phyloP scores from a whole-genome alignment of 2,329 filamentous ascomycete genomes.

The Zalaria obscura region DNA sequence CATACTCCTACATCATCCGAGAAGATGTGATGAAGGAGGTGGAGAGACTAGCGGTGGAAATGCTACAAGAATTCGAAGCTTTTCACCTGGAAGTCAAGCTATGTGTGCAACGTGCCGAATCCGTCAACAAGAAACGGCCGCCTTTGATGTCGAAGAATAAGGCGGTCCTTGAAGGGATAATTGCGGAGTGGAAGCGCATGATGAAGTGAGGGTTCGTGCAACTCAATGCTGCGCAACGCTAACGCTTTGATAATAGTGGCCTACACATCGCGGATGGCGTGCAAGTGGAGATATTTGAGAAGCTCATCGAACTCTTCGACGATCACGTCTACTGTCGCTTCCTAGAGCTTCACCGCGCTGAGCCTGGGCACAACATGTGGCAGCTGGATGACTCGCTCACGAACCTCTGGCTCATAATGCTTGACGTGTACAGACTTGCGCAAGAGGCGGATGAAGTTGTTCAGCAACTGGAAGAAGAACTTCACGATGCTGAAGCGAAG shows the following conservation, averaged over 20 bases:
- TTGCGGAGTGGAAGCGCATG: constrained; percentile 1
- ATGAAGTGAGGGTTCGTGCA: constrained; percentile 1
- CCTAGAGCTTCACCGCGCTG: constrained; percentile 2
- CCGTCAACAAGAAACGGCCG: neutral
- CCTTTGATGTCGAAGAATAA: neutral
- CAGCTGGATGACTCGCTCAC: constrained; percentile 1
- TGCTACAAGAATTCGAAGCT: neutral
- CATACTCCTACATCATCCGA: constrained; percentile 1
- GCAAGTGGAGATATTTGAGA: constrained; percentile 2
- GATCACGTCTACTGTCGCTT: constrained; percentile 4
- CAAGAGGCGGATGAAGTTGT: neutral
- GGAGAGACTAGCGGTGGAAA: neutral
- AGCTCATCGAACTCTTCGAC: constrained; percentile 3
- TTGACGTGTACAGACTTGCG: neutral
- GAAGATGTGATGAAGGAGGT: constrained; percentile 1
- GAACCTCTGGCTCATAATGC: neutral
- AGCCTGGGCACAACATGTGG: constrained; percentile 6
- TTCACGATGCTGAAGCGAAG: neutral
- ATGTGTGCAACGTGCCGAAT: neutral
- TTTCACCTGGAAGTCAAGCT: neutral
- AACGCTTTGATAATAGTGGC: neutral
- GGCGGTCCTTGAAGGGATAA: neutral
- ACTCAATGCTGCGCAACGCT: neutral
- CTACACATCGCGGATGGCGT: constrained; percentile 1
- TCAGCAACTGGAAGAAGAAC: neutral